phyloP scores from a whole-genome alignment of 192 early-diverging fungal genomes.

The Coemansia javaensis region DNA sequence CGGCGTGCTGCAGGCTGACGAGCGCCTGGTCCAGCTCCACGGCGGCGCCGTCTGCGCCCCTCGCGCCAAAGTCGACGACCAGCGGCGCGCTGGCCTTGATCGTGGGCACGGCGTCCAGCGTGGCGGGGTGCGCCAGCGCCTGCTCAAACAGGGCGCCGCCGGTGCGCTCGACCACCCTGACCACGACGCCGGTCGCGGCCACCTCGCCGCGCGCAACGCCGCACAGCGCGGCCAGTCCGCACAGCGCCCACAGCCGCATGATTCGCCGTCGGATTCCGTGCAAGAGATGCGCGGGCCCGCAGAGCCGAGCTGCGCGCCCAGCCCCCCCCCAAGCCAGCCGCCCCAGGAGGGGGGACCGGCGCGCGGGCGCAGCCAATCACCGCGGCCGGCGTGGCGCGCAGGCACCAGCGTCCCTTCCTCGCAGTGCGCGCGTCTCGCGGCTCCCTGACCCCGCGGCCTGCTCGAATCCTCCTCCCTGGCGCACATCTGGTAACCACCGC shows the following conservation, averaged over 20 bases:
- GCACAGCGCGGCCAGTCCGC: not conserved
- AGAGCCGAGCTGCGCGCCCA: no score
- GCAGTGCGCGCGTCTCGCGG: no score
- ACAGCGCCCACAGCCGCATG: conserved; percentile 9
- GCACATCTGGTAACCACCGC: not conserved
- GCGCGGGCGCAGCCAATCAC: conserved; percentile 22
- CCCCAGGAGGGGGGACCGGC: no score
- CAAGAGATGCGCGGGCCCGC: no score
- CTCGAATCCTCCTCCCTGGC: not conserved
- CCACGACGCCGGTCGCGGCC: conserved; percentile 14
- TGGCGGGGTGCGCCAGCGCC: conserved; percentile 12
- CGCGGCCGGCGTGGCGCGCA: conserved; percentile 13
- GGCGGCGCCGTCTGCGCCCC: not conserved
- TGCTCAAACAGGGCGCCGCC: conserved; percentile 42
- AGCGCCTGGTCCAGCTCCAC: conserved; percentile 36
- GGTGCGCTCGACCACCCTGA: conserved; percentile 41
- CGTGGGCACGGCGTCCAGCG: conserved; percentile 13
- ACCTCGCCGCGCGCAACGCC: conserved; percentile 3
- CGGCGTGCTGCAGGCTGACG: conserved; percentile 29
- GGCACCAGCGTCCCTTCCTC: no score
- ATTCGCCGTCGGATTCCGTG: not conserved
- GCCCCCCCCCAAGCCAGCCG: no score
- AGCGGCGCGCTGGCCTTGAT: conserved; percentile 27
- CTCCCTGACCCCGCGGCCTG: not conserved
- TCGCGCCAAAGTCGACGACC: conserved; percentile 21